phyloP scores from a whole-genome alignment of 1,284 basidiomycete species.

The Porphyrellus sp. region DNA sequence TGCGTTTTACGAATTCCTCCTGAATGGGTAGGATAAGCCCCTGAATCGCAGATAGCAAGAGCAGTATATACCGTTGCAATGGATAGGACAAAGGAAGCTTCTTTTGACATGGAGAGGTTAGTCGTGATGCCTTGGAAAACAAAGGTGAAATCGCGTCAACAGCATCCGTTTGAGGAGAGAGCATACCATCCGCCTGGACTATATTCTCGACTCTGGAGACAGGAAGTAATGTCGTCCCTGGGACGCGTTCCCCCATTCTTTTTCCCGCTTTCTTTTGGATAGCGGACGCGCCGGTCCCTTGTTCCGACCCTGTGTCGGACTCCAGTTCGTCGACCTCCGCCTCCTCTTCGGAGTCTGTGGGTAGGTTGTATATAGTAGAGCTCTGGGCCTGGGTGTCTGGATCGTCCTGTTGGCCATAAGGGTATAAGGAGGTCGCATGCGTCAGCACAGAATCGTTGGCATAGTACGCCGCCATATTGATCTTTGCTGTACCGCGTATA shows the following conservation, averaged over 20 bases:
- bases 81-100: slow-evolving; percentile 66
- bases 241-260: slow-evolving; percentile 47
- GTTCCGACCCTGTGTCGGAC: slow-evolving; percentile 50
- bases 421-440: slow-evolving; percentile 34
- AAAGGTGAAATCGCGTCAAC: slow-evolving; percentile 18
- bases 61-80: slow-evolving; percentile 57
- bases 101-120: slow-evolving; percentile 63
- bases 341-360: slow-evolving; percentile 41
- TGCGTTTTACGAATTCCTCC: slow-evolving; percentile 76
- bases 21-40: slow-evolving; percentile 33
- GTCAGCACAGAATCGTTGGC: slow-evolving; percentile 29
- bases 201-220: slow-evolving; percentile 63
- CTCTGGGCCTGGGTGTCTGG: slow-evolving; percentile 23
- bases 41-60: slow-evolving; percentile 7
- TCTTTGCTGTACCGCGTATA: slow-evolving; percentile 10
- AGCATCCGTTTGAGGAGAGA: not conserved
- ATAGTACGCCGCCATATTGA: slow-evolving; percentile 34
- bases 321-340: slow-evolving; percentile 63
- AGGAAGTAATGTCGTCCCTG: slow-evolving; percentile 62
- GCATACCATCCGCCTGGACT: slow-evolving; percentile 64
- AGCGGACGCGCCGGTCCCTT: slow-evolving; percentile 39
- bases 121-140: slow-evolving; percentile 47
- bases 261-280: slow-evolving; percentile 34
- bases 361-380: slow-evolving; percentile 33
- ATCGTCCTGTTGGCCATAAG: slow-evolving; percentile 30